Evolutionary conservation across 441 rosid species (phyloP), one percentile per base, ranked within the genome.

Genomic region (Corymbia citriodora): DNA sequence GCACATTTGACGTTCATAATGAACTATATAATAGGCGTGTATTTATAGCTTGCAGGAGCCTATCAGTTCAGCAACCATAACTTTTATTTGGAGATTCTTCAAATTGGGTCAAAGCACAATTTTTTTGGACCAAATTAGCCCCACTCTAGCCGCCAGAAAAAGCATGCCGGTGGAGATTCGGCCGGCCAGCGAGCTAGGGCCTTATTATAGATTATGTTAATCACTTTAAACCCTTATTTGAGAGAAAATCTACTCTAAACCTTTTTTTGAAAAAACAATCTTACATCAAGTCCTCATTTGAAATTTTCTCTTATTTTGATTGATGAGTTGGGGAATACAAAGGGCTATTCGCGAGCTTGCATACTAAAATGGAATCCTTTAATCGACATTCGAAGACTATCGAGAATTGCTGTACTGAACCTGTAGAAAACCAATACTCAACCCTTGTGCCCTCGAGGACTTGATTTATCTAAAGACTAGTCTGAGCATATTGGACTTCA

Each of bases 311-410:
- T 57, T 57, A 57, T 57, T 57, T 10, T 57, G 21, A 57, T 57
- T 9, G 61, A 57, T 57, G 9, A 21, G 14, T 59, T 2, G 0
- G 63, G 63, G n/a, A 57, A 23, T 57, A 57, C 0, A 23, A 0
- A 12, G 63, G 0, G 2, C 1, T 23, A 57, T 2, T 9, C 6
- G 13, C 0, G 13, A 59, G 65, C n/a, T 59, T 59, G 25, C 7
- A 10, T 59, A 59, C n/a, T 59, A 59, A 10, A 9, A 59, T 25
- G 14, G 13, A 59, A 23, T 59, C 25, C 14, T 23, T 29, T 59
- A 9, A 25, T 25, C 1, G 0, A 59, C 29, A 23, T 59, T 59
- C 14, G 23, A 59, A 10, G 65, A 59, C 25, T 25, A 29, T 25
- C 0, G 65, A 59, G 14, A 23, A 59, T 59, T 59, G n/a, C 29